Percentiles rank a stretch among this genome's conserved stretches.
Evolutionary conservation across 805 yeast genomes (phyloP).

Genomic region (Metschnikowia colocasiae): DNA sequence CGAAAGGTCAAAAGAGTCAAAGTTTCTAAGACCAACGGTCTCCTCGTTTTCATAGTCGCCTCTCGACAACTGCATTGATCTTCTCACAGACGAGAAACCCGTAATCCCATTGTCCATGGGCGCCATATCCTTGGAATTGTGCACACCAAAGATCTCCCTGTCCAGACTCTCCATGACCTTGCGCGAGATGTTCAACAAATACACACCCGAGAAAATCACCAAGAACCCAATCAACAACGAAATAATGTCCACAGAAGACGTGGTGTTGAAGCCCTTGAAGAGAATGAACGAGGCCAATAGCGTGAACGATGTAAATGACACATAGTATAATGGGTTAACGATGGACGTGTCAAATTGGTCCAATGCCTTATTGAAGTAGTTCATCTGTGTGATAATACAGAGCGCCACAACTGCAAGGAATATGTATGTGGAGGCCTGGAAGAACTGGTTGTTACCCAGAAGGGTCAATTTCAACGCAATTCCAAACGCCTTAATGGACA

Average conservation of each 20-base stretch:
- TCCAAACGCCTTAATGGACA: constrained; percentile 91
- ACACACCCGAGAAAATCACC: constrained; percentile 85
- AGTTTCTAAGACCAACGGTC: constrained; percentile 53
- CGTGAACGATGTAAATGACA: constrained; percentile 86
- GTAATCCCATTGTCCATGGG: constrained; percentile 85
- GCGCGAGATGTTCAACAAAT: constrained; percentile 73
- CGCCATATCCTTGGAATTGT: constrained; percentile 47
- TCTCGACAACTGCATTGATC: constrained; percentile 68
- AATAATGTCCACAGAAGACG: constrained; percentile 73
- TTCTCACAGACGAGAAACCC: constrained; percentile 64
- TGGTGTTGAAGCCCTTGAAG: constrained; percentile 82
- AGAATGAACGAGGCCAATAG: constrained; percentile 80
- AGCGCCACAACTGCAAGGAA: constrained; percentile 73
- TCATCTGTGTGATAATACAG: constrained; percentile 89
- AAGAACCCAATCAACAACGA: constrained; percentile 82
- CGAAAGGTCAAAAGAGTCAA: constrained; percentile 56
- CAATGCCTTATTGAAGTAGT: constrained; percentile 87
- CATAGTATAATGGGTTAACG: constrained; percentile 88
- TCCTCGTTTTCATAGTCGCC: constrained; percentile 38
- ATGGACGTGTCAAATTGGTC: constrained; percentile 92
- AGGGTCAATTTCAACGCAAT: constrained; percentile 83
- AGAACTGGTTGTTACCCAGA: constrained; percentile 82
- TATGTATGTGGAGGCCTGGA: constrained; percentile 78
- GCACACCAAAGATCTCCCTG: constrained; percentile 57
- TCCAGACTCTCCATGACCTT: constrained; percentile 51